phyloP scores from a whole-genome alignment of 2,329 filamentous ascomycete species.

The Cercospora berteroae region DNA sequence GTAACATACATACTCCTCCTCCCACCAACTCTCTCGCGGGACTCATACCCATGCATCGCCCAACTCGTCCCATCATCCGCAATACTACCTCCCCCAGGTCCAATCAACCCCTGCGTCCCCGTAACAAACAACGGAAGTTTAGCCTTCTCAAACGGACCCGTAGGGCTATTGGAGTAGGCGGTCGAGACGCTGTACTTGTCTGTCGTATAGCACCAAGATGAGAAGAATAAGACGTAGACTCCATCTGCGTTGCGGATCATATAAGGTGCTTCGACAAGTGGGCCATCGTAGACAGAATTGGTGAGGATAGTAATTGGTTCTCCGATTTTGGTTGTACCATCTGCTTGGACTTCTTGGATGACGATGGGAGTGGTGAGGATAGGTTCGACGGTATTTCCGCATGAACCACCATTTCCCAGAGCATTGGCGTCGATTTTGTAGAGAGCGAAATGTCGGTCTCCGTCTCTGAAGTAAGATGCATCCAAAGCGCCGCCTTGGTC shows the following conservation, averaged over 20 bases:
- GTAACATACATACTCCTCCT: slow-evolving; percentile 21
- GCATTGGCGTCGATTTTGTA: slow-evolving; percentile 36
- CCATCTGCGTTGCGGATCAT: slow-evolving; percentile 26
- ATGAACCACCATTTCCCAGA: slow-evolving; percentile 29
- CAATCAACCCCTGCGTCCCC: slow-evolving; percentile 31
- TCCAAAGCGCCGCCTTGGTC: slow-evolving; percentile 34
- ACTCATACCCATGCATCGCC: slow-evolving; percentile 22
- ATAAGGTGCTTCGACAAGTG: slow-evolving; percentile 32
- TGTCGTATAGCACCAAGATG: slow-evolving; percentile 29
- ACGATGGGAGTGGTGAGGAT: slow-evolving; percentile 30
- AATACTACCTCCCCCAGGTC: slow-evolving; percentile 20
- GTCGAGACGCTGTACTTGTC: slow-evolving; percentile 20
- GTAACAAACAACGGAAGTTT: slow-evolving; percentile 17
- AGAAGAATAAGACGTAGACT: slow-evolving; percentile 32
- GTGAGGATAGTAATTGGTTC: slow-evolving; percentile 23
- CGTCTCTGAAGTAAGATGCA: slow-evolving; percentile 31
- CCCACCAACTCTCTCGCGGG: slow-evolving; percentile 3
- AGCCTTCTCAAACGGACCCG: slow-evolving; percentile 18
- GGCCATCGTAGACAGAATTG: slow-evolving; percentile 29
- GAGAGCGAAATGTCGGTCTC: slow-evolving; percentile 27
- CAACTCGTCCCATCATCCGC: slow-evolving; percentile 16
- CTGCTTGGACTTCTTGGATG: slow-evolving; percentile 29
- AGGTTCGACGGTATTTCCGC: slow-evolving; percentile 29
- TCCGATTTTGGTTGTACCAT: slow-evolving; percentile 30
- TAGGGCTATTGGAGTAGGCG: slow-evolving; percentile 14